Conservation (phyloP, 2,329 filamentous ascomycete species). For the Colletotrichum sp. region DNA sequence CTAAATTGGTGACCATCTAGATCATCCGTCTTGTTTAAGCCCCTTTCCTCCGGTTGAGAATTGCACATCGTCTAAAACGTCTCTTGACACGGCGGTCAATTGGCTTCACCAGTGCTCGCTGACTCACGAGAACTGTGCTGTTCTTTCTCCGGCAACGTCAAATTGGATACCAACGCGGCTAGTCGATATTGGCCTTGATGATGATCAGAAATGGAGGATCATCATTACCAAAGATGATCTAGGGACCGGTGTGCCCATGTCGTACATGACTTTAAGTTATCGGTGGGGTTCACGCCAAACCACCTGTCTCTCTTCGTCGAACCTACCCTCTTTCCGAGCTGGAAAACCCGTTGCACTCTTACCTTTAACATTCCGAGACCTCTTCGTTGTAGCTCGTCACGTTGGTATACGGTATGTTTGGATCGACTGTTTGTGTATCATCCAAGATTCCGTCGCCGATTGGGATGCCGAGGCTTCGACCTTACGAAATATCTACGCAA, state of each 20-base stretch:
- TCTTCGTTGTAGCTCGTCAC: conserved; percentile 4
- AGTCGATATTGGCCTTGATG: not conserved
- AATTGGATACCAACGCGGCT: not conserved
- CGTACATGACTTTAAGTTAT: conserved; percentile 16
- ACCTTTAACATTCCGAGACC: conserved; percentile 21
- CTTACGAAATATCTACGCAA: conserved; percentile 19
- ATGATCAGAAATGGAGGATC: not conserved
- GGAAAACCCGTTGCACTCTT: not conserved
- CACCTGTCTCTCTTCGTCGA: not conserved
- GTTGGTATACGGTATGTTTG: conserved; percentile 24
- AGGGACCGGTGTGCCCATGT: not conserved
- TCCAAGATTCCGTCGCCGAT: conserved; percentile 21
- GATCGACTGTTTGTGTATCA: conserved; percentile 24
- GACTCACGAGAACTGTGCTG: no score
- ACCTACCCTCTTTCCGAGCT: not conserved
- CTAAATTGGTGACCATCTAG: no score
- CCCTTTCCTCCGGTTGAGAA: no score
- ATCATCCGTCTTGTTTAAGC: no score
- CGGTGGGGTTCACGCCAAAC: conserved; percentile 15
- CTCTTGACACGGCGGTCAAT: no score
- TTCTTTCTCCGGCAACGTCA: no score
- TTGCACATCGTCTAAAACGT: no score
- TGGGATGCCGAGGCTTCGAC: conserved; percentile 20
- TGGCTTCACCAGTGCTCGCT: no score
- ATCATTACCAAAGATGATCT: not conserved